Conservation (phyloP, 495 filamentous ascomycete genomes). For the Tetracladium marchalianum region DNA sequence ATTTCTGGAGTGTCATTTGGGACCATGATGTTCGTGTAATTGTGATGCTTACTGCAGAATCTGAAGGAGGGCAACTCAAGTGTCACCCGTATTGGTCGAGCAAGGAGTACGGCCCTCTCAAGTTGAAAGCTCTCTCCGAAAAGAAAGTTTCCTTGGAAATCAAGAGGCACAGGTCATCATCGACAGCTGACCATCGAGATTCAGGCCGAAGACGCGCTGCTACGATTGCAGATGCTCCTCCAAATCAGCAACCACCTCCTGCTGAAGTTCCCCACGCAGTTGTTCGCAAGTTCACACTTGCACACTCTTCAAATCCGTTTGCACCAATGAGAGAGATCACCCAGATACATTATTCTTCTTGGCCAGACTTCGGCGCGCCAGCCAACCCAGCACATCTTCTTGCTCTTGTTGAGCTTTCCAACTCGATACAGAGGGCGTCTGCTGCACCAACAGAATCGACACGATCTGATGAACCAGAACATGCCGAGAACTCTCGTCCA, state of each 20-base stretch:
- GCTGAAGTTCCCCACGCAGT: constrained; percentile 64
- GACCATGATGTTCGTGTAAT: constrained; percentile 91
- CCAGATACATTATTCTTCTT: constrained; percentile 85
- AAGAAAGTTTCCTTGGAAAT: constrained; percentile 67
- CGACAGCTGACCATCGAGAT: constrained; percentile 6
- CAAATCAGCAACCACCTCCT: constrained; percentile 21
- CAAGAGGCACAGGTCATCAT: constrained; percentile 26
- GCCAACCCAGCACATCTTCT: constrained; percentile 81
- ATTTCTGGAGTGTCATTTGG: constrained; percentile 98
- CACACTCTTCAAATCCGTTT: constrained; percentile 69
- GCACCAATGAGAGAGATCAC: constrained; percentile 85
- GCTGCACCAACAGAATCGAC: constrained; percentile 23
- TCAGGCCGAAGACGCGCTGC: constrained; percentile 33
- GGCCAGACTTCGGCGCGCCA: constrained; percentile 94
- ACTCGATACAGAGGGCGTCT: constrained; percentile 43
- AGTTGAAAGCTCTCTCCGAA: constrained; percentile 69
- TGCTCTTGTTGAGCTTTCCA: constrained; percentile 76
- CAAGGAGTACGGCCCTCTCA: constrained; percentile 71
- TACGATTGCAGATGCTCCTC: constrained; percentile 23
- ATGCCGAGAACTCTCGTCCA: constrained; percentile 45
- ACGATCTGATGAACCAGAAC: constrained; percentile 44
- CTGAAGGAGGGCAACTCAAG: constrained; percentile 89
- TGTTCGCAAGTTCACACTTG: constrained; percentile 78
- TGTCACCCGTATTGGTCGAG: constrained; percentile 87
- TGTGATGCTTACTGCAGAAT: constrained; percentile 93